Evolutionary conservation across 1,284 basidiomycete species (phyloP).

Genomic region (Somion occarium): DNA sequence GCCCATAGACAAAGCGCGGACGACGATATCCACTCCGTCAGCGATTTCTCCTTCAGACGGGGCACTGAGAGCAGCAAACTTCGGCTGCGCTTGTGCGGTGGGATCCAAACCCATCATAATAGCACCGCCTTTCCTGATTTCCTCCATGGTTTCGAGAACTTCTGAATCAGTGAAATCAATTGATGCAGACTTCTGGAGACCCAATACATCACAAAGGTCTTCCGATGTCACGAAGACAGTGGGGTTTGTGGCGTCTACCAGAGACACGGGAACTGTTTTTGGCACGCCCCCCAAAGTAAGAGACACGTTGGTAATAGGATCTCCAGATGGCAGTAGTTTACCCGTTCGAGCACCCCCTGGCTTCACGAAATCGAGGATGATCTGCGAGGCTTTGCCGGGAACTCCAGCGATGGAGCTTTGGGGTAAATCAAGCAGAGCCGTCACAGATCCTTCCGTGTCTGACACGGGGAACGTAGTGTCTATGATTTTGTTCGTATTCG

Average conservation of each 20-base stretch:
- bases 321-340: conserved; percentile 60
- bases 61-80: conserved; percentile 55
- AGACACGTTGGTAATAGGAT: conserved; percentile 39
- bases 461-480: conserved; percentile 60
- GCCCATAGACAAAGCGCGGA: conserved; percentile 69
- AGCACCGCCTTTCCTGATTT: conserved; percentile 53
- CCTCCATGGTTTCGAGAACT: conserved; percentile 42
- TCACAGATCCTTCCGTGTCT: conserved; percentile 17
- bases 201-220: conserved; percentile 39
- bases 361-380: conserved; percentile 60
- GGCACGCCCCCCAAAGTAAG: conserved; percentile 21
- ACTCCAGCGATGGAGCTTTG: conserved; percentile 62
- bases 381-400: conserved; percentile 56
- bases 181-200: conserved; percentile 16
- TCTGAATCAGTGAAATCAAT: conserved; percentile 17
- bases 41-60: conserved; percentile 27
- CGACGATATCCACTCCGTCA: conserved; percentile 44
- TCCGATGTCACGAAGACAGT: conserved; percentile 53
- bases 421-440: conserved; percentile 43
- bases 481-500: conserved; percentile 64
- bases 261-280: conserved; percentile 37
- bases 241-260: conserved; percentile 73
- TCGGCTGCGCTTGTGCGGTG: conserved; percentile 59
- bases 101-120: conserved; percentile 62
- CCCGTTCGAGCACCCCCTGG: conserved; percentile 70